Conservation (phyloP, 2,329 filamentous ascomycete genomes). For the Colletotrichum sp. region DNA sequence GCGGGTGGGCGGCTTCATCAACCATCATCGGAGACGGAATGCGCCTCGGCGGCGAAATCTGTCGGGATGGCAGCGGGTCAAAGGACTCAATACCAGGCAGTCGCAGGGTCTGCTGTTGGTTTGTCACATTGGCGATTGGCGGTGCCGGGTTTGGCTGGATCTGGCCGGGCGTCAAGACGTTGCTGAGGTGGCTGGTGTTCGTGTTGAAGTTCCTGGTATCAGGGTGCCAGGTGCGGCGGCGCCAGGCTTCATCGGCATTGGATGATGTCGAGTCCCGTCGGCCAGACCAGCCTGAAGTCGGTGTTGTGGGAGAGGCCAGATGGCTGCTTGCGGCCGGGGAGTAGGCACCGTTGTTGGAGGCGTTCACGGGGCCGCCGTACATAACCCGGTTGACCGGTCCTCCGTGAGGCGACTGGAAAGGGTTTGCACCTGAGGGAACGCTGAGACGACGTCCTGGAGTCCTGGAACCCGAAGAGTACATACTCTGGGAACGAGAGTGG, state of each 20-base stretch:
- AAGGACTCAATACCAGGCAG: slow-evolving; percentile 94
- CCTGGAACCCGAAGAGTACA: slow-evolving; percentile 69
- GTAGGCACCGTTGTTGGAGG: slow-evolving; percentile 61
- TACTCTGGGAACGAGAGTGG: slow-evolving; percentile 73
- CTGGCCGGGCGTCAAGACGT: slow-evolving; percentile 73
- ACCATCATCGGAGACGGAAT: slow-evolving; percentile 79
- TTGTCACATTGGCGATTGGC: slow-evolving; percentile 50
- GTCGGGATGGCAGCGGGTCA: slow-evolving; percentile 72
- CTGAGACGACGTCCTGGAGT: slow-evolving; percentile 79
- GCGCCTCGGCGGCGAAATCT: slow-evolving; percentile 67
- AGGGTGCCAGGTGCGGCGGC: slow-evolving; percentile 90
- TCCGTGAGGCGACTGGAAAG: slow-evolving; percentile 72
- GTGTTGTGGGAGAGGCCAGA: slow-evolving; percentile 68
- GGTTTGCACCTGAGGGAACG: slow-evolving; percentile 77
- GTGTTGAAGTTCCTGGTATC: slow-evolving; percentile 70
- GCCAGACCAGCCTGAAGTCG: slow-evolving; percentile 62
- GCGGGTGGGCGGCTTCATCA: slow-evolving; percentile 56
- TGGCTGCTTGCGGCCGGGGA: slow-evolving; percentile 63
- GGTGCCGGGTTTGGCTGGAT: slow-evolving; percentile 59
- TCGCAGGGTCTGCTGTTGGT: slow-evolving; percentile 65
- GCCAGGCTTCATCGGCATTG: slow-evolving; percentile 75
- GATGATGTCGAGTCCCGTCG: slow-evolving; percentile 69
- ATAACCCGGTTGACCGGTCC: slow-evolving; percentile 60
- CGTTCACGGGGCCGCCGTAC: slow-evolving; percentile 57
- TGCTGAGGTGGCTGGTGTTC: slow-evolving; percentile 72